phyloP scores from a whole-genome alignment of 257 asterid genomes.

The Lithospermum erythrorhizon region DNA sequence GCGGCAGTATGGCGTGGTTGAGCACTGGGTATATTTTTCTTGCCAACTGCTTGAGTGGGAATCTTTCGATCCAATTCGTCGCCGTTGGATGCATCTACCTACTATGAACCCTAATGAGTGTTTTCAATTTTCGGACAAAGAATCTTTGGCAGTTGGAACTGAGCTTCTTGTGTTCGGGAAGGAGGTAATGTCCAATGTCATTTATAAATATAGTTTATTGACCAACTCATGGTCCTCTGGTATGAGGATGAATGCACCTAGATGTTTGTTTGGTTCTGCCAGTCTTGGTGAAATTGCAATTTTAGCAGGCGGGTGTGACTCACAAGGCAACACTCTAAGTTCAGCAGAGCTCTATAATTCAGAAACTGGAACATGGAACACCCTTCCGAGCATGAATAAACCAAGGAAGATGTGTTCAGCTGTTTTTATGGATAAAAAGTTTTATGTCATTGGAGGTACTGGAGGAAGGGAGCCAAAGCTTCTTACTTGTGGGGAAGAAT shows the following conservation, averaged over 20 bases:
- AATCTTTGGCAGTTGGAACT: slow-evolving; percentile 91
- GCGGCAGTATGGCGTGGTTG: slow-evolving; percentile 48
- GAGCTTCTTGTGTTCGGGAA: slow-evolving; percentile 91
- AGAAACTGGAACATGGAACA: slow-evolving; percentile 39
- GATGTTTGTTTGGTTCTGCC: slow-evolving; percentile 84
- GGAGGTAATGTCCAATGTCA: slow-evolving; percentile 57
- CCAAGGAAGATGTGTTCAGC: slow-evolving; percentile 85
- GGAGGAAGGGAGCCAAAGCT: slow-evolving; percentile 37
- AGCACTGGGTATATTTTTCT: slow-evolving; percentile 95
- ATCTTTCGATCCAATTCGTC: slow-evolving; percentile 78
- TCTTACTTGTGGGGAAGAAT: slow-evolving; percentile 44
- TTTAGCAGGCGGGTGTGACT: slow-evolving; percentile 85
- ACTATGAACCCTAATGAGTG: slow-evolving; percentile 58
- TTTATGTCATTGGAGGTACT: slow-evolving; percentile 65
- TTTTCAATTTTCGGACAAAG: slow-evolving; percentile 72
- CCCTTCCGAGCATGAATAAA: slow-evolving; percentile 61
- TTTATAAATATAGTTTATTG: slow-evolving; percentile 63
- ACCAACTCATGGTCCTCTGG: slow-evolving; percentile 86
- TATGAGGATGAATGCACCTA: slow-evolving; percentile 65
- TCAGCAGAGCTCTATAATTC: slow-evolving; percentile 61
- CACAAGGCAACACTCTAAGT: slow-evolving; percentile 28
- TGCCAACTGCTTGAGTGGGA: slow-evolving; percentile 97
- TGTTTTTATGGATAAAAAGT: slow-evolving; percentile 66
- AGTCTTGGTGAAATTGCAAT: slow-evolving; percentile 77
- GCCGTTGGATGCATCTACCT: slow-evolving; percentile 89